phyloP scores from a whole-genome alignment of 2,329 filamentous ascomycete genomes.

The Tolypocladium paradoxum region DNA sequence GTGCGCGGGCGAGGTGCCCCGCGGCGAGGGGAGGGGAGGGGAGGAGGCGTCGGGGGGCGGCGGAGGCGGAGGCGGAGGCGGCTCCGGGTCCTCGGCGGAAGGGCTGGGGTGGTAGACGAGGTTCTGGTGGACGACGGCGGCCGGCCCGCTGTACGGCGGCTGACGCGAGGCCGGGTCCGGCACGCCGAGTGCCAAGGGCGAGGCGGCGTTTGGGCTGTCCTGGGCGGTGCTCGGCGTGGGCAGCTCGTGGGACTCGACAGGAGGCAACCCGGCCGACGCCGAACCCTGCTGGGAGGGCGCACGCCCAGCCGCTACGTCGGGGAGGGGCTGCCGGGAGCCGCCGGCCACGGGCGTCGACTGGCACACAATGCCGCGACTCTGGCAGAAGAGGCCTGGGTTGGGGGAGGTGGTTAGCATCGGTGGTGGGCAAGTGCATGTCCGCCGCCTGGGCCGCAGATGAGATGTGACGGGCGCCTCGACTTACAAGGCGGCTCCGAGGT shows the following conservation, averaged over 20 bases:
- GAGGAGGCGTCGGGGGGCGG: not conserved
- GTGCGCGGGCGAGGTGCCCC: slow-evolving; percentile 8
- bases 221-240: slow-evolving; percentile 4
- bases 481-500: slow-evolving; percentile 32
- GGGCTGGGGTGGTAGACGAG: slow-evolving; percentile 6
- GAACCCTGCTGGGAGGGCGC: not conserved
- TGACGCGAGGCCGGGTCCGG: not conserved
- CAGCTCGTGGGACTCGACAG: slow-evolving; percentile 1
- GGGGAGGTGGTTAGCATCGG: not conserved
- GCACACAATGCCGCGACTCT: slow-evolving; percentile 20
- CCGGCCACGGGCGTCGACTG: slow-evolving; percentile 15
- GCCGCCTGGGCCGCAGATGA: not conserved
- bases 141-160: slow-evolving; percentile 2
- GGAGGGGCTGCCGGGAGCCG: not conserved
- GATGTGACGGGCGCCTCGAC: too few relatives aligned
- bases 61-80: not conserved
- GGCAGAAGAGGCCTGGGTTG: slow-evolving; percentile 21
- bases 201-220: slow-evolving; percentile 1
- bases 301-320: not conserved
- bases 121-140: slow-evolving; percentile 15
- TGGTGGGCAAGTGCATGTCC: too few relatives aligned
- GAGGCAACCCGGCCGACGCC: not conserved
- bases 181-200: not conserved
- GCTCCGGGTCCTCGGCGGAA: not conserved
- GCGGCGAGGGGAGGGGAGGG: not conserved